Percentiles rank a stretch among this genome's conserved stretches.
Evolutionary conservation across 176 grass and related monocot species (phyloP).

Genomic region (Oryza punctata): DNA sequence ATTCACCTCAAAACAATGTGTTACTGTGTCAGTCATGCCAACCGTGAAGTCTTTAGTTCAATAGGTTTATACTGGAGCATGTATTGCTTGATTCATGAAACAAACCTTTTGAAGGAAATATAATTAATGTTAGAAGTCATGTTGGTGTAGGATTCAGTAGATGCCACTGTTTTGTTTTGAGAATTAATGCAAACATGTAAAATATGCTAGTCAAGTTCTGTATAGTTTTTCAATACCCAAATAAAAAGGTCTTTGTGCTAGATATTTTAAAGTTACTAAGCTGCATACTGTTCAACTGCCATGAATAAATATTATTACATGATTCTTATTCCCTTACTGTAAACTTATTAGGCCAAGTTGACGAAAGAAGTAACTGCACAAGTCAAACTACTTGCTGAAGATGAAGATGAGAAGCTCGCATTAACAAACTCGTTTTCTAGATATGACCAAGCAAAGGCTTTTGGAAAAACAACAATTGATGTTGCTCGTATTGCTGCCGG

Average conservation of each 20-base stretch:
- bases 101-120: background rate
- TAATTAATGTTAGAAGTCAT: slow-evolving; percentile 5
- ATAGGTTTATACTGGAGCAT: background rate
- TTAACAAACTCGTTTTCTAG: slow-evolving; percentile 65
- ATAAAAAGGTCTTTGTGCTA: slow-evolving; percentile 3
- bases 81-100: background rate
- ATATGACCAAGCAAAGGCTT: slow-evolving; percentile 97
- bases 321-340: background rate
- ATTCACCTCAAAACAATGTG: background rate
- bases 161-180: background rate
- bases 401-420: slow-evolving; percentile 87
- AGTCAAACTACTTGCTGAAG: slow-evolving; percentile 95
- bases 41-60: background rate
- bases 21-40: background rate
- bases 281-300: background rate
- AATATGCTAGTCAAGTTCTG: slow-evolving; percentile 9
- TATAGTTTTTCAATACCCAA: background rate
- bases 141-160: background rate
- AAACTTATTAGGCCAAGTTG: slow-evolving; percentile 69
- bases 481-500: slow-evolving; percentile 94
- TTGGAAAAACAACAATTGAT: slow-evolving; percentile 97
- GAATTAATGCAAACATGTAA: background rate
- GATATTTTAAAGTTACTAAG: slow-evolving; percentile 9
- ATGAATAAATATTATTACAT: slow-evolving; percentile 3
- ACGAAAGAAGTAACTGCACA: slow-evolving; percentile 89